phyloP scores from a whole-genome alignment of 2,329 filamentous ascomycete species.

The Cladosporium colombiae region DNA sequence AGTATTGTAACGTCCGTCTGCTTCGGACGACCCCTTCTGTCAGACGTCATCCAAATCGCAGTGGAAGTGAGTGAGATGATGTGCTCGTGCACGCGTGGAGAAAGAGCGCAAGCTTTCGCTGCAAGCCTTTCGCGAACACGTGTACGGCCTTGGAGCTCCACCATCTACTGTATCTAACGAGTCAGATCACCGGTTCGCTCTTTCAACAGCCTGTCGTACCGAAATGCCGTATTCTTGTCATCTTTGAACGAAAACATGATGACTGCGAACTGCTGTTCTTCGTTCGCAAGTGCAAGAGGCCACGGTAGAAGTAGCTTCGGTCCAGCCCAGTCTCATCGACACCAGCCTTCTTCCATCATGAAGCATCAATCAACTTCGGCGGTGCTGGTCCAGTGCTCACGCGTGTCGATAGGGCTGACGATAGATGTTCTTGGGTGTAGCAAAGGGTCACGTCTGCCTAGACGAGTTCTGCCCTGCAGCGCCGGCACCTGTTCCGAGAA shows the following conservation, averaged over 20 bases:
- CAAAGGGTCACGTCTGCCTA: background rate
- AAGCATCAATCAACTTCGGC: background rate
- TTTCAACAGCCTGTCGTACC: background rate
- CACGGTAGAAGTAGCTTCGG: background rate
- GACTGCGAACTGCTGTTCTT: background rate
- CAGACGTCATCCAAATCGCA: background rate
- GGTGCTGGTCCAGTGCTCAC: background rate
- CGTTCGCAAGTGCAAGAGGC: background rate
- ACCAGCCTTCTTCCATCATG: background rate
- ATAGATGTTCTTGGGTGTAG: background rate
- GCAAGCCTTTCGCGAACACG: background rate
- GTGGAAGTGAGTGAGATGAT: background rate
- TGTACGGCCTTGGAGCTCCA: background rate
- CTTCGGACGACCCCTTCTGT: background rate
- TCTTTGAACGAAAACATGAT: background rate
- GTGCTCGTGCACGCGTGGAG: background rate
- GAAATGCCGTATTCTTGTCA: background rate
- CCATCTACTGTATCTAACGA: background rate
- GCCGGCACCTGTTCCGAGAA: conserved; percentile 2
- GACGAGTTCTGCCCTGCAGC: background rate
- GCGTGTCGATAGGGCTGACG: background rate
- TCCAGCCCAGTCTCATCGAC: background rate
- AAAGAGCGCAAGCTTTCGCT: background rate
- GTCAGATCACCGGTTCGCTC: background rate
- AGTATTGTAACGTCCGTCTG: background rate